phyloP scores from a whole-genome alignment of 192 early-diverging fungal genomes.

The Spinellus fusiger region DNA sequence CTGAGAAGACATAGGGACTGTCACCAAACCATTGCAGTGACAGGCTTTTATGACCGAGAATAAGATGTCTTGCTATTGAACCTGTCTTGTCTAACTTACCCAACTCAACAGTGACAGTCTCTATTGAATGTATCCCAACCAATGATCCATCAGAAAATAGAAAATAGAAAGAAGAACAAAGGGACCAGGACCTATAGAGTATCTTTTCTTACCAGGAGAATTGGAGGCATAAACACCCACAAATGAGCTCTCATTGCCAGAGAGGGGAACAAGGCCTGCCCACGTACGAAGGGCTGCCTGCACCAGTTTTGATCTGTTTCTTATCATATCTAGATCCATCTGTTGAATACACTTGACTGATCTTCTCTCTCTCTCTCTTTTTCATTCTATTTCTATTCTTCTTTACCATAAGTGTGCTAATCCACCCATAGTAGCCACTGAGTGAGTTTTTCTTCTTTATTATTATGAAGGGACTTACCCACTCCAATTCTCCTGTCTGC shows the following conservation, averaged over 20 bases:
- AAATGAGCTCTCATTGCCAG: slow-evolving; percentile 26
- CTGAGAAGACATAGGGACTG: slow-evolving; percentile 22
- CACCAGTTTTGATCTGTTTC: slow-evolving; percentile 1
- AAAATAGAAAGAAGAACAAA: neutral
- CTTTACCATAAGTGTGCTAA: slow-evolving; percentile 39
- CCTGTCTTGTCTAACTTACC: slow-evolving; percentile 3
- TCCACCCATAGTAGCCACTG: neutral
- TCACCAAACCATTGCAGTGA: slow-evolving; percentile 19
- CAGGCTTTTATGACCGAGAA: slow-evolving; percentile 3
- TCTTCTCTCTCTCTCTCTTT: neutral
- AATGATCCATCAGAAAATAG: neutral
- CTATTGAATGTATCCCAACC: too few relatives aligned
- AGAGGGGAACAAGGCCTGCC: slow-evolving; percentile 12
- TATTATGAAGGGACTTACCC: slow-evolving; percentile 12
- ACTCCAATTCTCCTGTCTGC: slow-evolving; percentile 7
- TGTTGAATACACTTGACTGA: neutral
- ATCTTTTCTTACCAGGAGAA: slow-evolving; percentile 32
- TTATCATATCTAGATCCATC: neutral
- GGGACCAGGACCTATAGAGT: neutral
- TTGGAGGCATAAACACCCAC: slow-evolving; percentile 27
- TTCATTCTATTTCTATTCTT: neutral
- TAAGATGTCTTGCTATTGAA: neutral
- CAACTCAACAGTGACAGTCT: slow-evolving; percentile 9
- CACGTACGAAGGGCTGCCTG: slow-evolving; percentile 11
- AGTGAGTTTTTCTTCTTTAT: neutral